phyloP scores from a whole-genome alignment of 148 eudicot genomes.

The Silene latifolia region DNA sequence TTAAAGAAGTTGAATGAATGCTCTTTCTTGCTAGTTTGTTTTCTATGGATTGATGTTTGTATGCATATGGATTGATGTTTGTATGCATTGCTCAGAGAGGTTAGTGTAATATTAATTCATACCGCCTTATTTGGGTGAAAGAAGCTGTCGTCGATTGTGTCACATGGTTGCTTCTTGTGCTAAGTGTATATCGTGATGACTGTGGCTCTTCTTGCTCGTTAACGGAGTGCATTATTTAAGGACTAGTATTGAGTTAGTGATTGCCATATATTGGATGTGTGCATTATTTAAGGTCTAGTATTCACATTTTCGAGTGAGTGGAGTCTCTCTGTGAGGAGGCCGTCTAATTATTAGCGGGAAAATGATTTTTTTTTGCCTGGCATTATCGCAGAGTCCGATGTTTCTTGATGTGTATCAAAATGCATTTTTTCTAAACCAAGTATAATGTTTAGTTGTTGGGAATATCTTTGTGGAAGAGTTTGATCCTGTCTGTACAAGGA shows the following conservation, averaged over 20 bases:
- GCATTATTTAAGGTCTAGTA: no score
- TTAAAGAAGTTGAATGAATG: neutral
- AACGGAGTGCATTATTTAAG: neutral
- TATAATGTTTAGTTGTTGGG: neutral
- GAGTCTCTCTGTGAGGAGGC: no score
- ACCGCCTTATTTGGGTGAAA: neutral
- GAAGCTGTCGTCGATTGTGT: neutral
- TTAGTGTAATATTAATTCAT: no score
- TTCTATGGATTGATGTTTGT: neutral
- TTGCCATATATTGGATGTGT: neutral
- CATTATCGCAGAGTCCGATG: no score
- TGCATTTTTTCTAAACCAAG: no score
- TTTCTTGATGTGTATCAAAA: no score
- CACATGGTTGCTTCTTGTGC: neutral
- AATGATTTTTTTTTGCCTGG: no score
- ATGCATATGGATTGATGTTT: neutral
- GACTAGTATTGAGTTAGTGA: neutral
- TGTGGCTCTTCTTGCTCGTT: neutral
- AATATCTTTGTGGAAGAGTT: no score
- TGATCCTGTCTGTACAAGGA: neutral
- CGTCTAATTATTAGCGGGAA: no score
- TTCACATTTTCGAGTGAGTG: no score
- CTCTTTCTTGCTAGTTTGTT: no score
- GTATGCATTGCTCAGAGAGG: neutral
- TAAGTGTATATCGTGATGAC: no score